A percentile compares a stretch with the other conserved stretches of the same genome.
Evolutionary conservation across 257 asterid genomes (phyloP).

Genomic region (Mitragyna speciosa): DNA sequence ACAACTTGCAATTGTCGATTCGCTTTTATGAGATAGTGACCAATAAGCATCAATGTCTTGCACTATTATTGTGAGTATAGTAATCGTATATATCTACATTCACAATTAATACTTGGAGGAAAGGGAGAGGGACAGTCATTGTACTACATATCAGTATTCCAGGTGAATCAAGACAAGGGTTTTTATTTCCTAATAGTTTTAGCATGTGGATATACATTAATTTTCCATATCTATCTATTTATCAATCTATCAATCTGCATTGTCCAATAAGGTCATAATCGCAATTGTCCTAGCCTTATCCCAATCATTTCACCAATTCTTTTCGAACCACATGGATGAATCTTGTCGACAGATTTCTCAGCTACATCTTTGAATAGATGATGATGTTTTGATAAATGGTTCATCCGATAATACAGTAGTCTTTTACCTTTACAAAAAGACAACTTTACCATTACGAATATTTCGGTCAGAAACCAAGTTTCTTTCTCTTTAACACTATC

Average conservation of each 20-base stretch:
- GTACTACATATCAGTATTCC: not conserved
- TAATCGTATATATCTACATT: not conserved
- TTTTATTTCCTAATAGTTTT: not conserved
- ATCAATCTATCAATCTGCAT: not conserved
- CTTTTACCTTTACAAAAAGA: not conserved
- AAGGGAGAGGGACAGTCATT: not conserved
- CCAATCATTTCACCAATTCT: constrained; percentile 6
- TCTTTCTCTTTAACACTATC: too few relatives aligned
- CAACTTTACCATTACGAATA: too few relatives aligned
- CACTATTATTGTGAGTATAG: not conserved
- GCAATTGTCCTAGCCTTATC: constrained; percentile 10
- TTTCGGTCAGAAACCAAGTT: too few relatives aligned
- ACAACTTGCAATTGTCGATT: not conserved
- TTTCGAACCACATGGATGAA: constrained; percentile 2
- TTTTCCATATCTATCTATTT: not conserved
- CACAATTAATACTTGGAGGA: not conserved
- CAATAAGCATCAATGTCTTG: not conserved
- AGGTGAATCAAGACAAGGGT: not conserved
- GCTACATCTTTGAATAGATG: constrained; percentile 13
- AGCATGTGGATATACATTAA: not conserved
- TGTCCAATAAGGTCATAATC: constrained; percentile 22
- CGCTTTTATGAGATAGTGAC: constrained; percentile 7
- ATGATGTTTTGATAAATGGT: constrained; percentile 6
- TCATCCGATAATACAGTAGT: not conserved
- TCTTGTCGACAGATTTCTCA: constrained; percentile 3